A percentile compares a stretch with the other conserved stretches of the same genome.
These are phyloP conservation scores for Magnusiomyces suaveolens DNA, from an alignment of 1,139 yeast genomes.

Conservation along the genomic window DNA sequence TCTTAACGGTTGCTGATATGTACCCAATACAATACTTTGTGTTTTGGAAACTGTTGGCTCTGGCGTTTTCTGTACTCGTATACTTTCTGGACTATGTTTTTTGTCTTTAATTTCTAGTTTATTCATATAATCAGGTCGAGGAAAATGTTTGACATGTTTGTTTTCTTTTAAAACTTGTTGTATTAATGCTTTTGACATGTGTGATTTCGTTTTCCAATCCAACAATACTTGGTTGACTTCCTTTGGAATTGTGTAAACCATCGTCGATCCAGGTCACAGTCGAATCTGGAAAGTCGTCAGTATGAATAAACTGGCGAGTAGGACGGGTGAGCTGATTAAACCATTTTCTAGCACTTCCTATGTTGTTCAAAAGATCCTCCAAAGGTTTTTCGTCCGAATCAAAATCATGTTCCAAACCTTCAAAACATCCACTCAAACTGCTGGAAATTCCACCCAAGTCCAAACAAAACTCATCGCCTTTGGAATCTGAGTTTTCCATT, in stretches of 20 bases:
- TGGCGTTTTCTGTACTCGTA: background rate
- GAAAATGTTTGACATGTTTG: background rate
- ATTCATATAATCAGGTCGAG: background rate
- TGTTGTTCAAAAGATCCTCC: background rate
- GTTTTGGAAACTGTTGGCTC: background rate
- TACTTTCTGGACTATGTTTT: background rate
- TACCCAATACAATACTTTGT: constrained; percentile 16
- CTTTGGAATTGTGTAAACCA: background rate
- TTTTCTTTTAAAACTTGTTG: background rate
- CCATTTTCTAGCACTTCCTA: constrained; percentile 2
- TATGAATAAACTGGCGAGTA: constrained; percentile 3
- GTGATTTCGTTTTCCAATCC: background rate
- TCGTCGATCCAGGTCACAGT: background rate
- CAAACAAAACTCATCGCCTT: background rate
- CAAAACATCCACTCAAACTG: background rate
- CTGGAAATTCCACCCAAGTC: background rate
- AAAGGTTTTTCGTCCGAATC: background rate
- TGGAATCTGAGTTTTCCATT: background rate
- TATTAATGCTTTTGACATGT: background rate
- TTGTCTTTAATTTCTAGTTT: background rate
- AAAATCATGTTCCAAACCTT: background rate
- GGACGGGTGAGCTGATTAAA: background rate
- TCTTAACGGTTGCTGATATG: constrained; percentile 16
- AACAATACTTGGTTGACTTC: background rate
- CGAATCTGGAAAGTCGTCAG: background rate